A percentile compares a stretch with the other conserved stretches of the same genome.
Evolutionary conservation across 345 rosid genomes (phyloP).

Genomic region (Fremontodendron californicum): DNA sequence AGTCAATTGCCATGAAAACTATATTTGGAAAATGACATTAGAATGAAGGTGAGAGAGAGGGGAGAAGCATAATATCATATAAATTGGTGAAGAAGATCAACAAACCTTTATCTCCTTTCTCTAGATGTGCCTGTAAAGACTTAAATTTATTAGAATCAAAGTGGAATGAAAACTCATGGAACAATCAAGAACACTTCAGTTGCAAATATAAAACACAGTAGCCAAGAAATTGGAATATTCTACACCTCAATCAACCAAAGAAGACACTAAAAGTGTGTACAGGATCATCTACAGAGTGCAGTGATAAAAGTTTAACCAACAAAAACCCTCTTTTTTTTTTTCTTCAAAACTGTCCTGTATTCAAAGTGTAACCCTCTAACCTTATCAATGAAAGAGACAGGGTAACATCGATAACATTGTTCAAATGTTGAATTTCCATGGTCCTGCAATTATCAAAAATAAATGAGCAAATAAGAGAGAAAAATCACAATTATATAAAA

Average conservation of each 20-base stretch:
- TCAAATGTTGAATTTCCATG: conserved; percentile 34
- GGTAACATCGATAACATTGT: conserved; percentile 56
- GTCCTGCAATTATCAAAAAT: conserved; percentile 32
- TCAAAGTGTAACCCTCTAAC: conserved; percentile 17
- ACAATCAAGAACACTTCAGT: neutral
- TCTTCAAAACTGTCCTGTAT: neutral
- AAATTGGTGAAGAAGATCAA: neutral
- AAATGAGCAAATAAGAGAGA: neutral
- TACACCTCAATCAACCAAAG: neutral
- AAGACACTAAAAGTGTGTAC: neutral
- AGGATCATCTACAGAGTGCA: neutral
- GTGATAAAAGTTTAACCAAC: neutral
- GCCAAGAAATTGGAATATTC: neutral
- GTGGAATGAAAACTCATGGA: neutral
- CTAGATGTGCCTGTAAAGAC: conserved; percentile 56
- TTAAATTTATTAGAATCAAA: conserved; percentile 2
- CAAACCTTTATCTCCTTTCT: conserved; percentile 63
- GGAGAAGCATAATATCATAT: neutral
- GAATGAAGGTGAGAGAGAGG: neutral
- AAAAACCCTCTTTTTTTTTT: neutral
- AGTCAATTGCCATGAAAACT: neutral
- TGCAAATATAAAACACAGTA: neutral
- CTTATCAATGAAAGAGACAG: conserved; percentile 62
- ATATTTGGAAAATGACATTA: neutral
- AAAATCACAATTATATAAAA: neutral